Percentiles rank a stretch among this genome's conserved stretches.
Conservation (phyloP, 179 eudicot genomes). For the Amaranthus tricolor region DNA sequence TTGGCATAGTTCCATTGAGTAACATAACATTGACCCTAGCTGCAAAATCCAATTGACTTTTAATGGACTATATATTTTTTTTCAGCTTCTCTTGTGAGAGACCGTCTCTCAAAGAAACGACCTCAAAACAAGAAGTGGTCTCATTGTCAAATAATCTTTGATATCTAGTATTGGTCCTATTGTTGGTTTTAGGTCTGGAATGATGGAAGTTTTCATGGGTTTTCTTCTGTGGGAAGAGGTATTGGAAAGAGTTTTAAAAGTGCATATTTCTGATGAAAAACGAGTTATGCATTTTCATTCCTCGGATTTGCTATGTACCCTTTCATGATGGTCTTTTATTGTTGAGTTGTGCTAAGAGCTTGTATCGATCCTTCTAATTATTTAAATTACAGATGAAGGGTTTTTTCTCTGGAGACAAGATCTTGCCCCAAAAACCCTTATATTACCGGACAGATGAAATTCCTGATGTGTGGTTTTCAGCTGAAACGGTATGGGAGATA, state of each 20-base stretch:
- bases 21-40: too few species aligned
- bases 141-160: too few species aligned
- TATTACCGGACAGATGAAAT: slow-evolving; percentile 78
- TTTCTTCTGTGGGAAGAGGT: background rate
- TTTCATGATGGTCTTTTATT: background rate
- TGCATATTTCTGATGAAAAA: too few species aligned
- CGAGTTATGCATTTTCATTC: background rate
- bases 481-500: slow-evolving; percentile 89
- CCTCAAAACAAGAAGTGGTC: too few species aligned
- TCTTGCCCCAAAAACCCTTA: slow-evolving; percentile 62
- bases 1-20: too few species aligned
- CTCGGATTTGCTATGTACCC: background rate
- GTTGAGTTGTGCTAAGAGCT: background rate
- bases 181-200: background rate
- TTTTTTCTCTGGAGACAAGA: slow-evolving; percentile 68
- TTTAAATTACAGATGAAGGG: slow-evolving; percentile 75
- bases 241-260: background rate
- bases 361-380: background rate
- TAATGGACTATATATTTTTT: too few species aligned
- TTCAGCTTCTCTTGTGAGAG: too few species aligned
- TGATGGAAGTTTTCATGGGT: background rate
- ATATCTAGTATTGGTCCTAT: too few species aligned
- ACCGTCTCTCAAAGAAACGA: too few species aligned
- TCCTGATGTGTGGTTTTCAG: slow-evolving; percentile 85
- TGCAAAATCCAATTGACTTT: too few species aligned